Conservation (phyloP, 805 yeast genomes). For the Candida railenensis region DNA sequence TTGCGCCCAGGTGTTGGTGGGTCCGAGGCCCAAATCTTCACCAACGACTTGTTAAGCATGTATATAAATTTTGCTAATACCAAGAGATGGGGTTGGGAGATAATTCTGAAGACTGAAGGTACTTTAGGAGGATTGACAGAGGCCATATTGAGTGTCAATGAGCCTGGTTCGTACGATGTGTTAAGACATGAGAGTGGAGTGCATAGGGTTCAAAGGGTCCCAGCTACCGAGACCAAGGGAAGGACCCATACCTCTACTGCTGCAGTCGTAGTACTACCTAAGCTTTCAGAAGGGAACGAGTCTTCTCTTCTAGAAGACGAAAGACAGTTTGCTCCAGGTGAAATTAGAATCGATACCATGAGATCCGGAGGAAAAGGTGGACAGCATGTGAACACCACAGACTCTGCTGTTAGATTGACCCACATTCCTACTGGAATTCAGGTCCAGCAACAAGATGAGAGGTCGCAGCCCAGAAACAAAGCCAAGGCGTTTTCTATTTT, state of each 20-base stretch:
- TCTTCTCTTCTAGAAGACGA: conserved; percentile 50
- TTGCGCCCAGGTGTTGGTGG: conserved; percentile 97
- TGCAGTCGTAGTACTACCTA: conserved; percentile 91
- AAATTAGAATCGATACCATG: conserved; percentile 94
- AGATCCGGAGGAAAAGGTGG: conserved; percentile 97
- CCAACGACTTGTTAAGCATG: conserved; percentile 79
- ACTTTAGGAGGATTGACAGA: conserved; percentile 78
- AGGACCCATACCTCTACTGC: conserved; percentile 95
- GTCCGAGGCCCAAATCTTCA: conserved; percentile 84
- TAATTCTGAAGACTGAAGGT: conserved; percentile 55
- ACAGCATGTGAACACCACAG: conserved; percentile 96
- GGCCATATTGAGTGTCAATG: conserved; percentile 62
- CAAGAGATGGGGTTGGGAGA: conserved; percentile 64
- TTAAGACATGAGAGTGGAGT: conserved; percentile 90
- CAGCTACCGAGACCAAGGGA: conserved; percentile 91
- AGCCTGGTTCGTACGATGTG: conserved; percentile 72
- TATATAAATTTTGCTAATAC: conserved; percentile 67
- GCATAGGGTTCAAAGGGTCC: conserved; percentile 92
- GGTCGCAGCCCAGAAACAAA: conserved; percentile 92
- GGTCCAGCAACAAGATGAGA: conserved; percentile 89
- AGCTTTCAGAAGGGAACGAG: conserved; percentile 59
- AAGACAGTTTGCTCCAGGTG: conserved; percentile 78
- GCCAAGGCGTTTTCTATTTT: conserved; percentile 87
- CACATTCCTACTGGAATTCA: conserved; percentile 90
- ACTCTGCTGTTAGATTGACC: conserved; percentile 90